Conservation (phyloP, 2,329 filamentous ascomycete species). For the Arthrobotrys pseudoclavata region DNA sequence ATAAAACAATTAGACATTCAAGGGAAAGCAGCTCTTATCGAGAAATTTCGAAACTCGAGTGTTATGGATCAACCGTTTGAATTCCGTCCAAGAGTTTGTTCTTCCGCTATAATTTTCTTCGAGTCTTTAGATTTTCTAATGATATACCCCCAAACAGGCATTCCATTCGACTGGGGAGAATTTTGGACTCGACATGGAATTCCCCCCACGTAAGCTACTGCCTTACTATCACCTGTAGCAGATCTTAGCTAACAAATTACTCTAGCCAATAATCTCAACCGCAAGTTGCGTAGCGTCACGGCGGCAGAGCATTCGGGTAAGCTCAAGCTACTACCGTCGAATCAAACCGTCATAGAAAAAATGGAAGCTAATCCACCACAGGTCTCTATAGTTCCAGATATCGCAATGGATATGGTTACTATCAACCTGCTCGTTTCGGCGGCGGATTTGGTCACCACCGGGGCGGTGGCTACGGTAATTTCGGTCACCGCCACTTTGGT, state of each 20-base stretch:
- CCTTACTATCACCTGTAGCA: background rate
- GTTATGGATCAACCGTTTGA: slow-evolving; percentile 89
- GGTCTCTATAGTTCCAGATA: slow-evolving; percentile 31
- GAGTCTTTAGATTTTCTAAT: slow-evolving; percentile 1
- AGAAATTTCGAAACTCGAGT: slow-evolving; percentile 96
- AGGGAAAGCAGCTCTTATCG: slow-evolving; percentile 87
- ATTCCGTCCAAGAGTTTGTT: slow-evolving; percentile 83
- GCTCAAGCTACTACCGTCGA: background rate
- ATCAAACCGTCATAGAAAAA: background rate
- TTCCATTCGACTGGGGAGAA: slow-evolving; percentile 29
- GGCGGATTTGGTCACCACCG: slow-evolving; percentile 60
- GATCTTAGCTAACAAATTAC: background rate
- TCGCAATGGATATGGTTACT: background rate
- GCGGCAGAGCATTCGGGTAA: slow-evolving; percentile 48
- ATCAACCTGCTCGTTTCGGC: background rate
- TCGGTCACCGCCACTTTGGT: slow-evolving; percentile 62
- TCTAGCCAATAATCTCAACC: slow-evolving; percentile 43
- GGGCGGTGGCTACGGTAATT: slow-evolving; percentile 64
- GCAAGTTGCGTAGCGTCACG: slow-evolving; percentile 39
- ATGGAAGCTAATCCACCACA: background rate
- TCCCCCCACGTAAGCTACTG: slow-evolving; percentile 44
- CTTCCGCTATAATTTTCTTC: background rate
- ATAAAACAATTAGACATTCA: slow-evolving; percentile 78
- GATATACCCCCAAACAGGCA: slow-evolving; percentile 5
- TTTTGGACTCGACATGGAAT: slow-evolving; percentile 31